Base-by-base conservation (phyloP, 2,329 filamentous ascomycete species). In the Cytospora schulzeri region DNA sequence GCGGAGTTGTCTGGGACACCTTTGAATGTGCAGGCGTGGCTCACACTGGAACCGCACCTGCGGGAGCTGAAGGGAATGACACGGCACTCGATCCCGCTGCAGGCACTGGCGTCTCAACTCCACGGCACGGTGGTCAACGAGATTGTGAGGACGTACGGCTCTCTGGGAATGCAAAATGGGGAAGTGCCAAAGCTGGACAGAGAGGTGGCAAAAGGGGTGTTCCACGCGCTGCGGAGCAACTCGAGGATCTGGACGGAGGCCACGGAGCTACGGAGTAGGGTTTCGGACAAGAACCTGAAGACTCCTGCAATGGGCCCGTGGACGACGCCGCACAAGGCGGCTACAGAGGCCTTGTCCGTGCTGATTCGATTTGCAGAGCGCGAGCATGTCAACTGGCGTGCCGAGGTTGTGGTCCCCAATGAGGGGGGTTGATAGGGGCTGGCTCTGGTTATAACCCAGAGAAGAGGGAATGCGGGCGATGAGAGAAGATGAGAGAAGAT, bases 371-470 rank as follows among this genome's bases (percentile, higher is more conserved):
- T 81, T 79, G 79, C 78, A 53, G 74, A 76, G 11, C 75, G 78
- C 3, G 80, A 83, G 65, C 71, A 72, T 6, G 76, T 83, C n/a
- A 72, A 76, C 22, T 85, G 82, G 82, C 70, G 71, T n/a, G 75
- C 79, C 1, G 75, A 78, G 68, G 71, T 79, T 29, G 67, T 69
- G 38, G 66, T 64, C 14, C 56, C 66, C 19, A 66, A 54, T 3
- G 66, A 67, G 17, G 35, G 26, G 15, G 26, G 9, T 12, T 28
- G 17, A 35, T 22, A 35, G 12, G n/a, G 59, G 41, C n/a, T n/a
- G n/a, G n/a, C n/a, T n/a, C n/a, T 26, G 19, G 17, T 28, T 19
- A n/a, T 15, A 9, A 33, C 26, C 15, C 29, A 14, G 9, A 31
- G 29, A 33, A n/a, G 2, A n/a, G 22, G 41, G 35, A 31, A 26